A percentile compares a stretch with the other conserved stretches of the same genome.
phyloP scores from a whole-genome alignment of 2,329 filamentous ascomycete genomes.

The Gyromitra esculenta region DNA sequence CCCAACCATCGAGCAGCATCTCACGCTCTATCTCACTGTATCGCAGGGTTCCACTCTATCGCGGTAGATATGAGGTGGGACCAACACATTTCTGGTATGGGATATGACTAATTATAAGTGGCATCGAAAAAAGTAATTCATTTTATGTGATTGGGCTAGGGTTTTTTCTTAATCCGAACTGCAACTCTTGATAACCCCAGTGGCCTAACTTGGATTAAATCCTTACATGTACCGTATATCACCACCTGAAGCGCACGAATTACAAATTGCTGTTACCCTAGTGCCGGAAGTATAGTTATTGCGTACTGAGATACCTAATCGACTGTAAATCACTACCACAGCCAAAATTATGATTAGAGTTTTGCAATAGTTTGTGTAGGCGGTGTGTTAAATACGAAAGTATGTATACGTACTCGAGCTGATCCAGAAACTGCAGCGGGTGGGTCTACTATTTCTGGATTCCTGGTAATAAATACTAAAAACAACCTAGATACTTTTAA shows the following conservation, averaged over 20 bases:
- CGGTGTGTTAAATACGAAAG: not conserved
- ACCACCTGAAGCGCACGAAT: slow-evolving; percentile 11
- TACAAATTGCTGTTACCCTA: not conserved
- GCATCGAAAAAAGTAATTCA: slow-evolving; percentile 17
- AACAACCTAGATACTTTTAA: slow-evolving; percentile 6
- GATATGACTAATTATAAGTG: slow-evolving; percentile 13
- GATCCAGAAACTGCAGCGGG: not conserved
- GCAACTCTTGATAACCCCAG: slow-evolving; percentile 17
- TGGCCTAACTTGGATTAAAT: slow-evolving; percentile 8
- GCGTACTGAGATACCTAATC: slow-evolving; percentile 1
- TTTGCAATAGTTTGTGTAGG: not conserved
- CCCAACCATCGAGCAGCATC: slow-evolving; percentile 34
- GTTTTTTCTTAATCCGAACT: not conserved
- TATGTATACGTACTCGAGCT: not conserved
- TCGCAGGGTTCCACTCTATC: slow-evolving; percentile 22
- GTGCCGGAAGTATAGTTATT: slow-evolving; percentile 1
- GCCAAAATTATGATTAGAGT: not conserved
- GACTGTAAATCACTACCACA: not conserved
- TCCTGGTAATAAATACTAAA: slow-evolving; percentile 6
- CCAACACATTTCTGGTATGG: slow-evolving; percentile 11
- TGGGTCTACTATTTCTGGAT: slow-evolving; percentile 3
- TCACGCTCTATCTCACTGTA: slow-evolving; percentile 15
- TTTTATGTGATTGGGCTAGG: not conserved
- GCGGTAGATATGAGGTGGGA: slow-evolving; percentile 30
- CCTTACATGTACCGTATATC: not conserved